These are phyloP conservation scores for Nitzschia putrida DNA, from an alignment of 108 stramenopile genomes.

Conservation along the genomic window DNA sequence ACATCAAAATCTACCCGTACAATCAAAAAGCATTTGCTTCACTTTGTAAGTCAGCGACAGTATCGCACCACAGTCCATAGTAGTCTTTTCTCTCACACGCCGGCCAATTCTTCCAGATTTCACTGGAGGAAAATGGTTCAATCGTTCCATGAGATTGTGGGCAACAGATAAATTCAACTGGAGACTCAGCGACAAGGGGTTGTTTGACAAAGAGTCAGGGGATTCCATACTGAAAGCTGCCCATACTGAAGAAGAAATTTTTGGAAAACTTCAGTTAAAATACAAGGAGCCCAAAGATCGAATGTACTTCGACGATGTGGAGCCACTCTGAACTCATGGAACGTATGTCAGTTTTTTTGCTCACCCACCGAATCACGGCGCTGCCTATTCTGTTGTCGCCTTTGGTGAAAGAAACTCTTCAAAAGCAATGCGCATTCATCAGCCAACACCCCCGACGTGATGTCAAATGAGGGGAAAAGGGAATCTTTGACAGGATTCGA, in stretches of 20 bases:
- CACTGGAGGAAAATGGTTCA: conserved; percentile 40
- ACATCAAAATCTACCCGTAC: conserved; percentile 38
- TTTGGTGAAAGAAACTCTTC: conserved; percentile 72
- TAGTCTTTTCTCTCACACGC: background rate
- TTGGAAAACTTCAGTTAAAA: background rate
- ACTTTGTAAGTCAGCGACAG: conserved; percentile 2
- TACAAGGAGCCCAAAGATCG: conserved; percentile 15
- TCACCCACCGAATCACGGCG: background rate
- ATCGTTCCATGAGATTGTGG: conserved; percentile 37
- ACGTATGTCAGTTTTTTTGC: too few species aligned
- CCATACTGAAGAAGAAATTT: conserved; percentile 11
- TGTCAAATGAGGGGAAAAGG: conserved; percentile 2
- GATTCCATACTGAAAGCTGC: background rate
- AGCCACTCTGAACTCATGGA: background rate
- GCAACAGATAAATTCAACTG: conserved; percentile 27
- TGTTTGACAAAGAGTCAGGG: conserved; percentile 9
- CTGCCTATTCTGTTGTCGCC: background rate
- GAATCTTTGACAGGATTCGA: too few species aligned
- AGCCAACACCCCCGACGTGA: conserved; percentile 57
- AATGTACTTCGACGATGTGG: conserved; percentile 12
- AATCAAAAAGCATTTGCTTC: conserved; percentile 21
- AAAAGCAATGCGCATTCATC: conserved; percentile 67
- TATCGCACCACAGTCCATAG: conserved; percentile 14
- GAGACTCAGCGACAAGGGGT: conserved; percentile 28
- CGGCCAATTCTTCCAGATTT: conserved; percentile 19